phyloP scores from a whole-genome alignment of 2,329 filamentous ascomycete species.

The Verticillium nubilum region DNA sequence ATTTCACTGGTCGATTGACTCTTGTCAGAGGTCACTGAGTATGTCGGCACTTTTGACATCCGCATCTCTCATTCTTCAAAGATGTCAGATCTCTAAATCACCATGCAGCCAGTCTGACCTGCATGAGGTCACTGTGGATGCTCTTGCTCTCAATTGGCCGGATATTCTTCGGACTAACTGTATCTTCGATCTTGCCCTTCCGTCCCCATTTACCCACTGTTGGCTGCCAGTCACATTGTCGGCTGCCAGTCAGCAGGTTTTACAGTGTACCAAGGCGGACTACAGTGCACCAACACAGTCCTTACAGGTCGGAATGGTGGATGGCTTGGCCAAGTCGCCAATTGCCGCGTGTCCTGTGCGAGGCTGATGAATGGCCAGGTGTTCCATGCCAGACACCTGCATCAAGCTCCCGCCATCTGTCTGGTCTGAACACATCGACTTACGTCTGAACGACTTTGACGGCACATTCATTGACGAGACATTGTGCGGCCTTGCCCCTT shows the following conservation, averaged over 20 bases:
- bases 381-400: neutral
- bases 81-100: neutral
- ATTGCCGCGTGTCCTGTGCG: neutral
- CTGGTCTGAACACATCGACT: neutral
- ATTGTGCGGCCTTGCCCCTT: neutral
- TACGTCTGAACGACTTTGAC: neutral
- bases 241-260: neutral
- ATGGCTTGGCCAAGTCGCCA: neutral
- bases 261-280: neutral
- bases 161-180: neutral
- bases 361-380: constrained; percentile 5
- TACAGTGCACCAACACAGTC: neutral
- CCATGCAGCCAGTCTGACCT: neutral
- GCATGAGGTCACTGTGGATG: neutral
- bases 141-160: neutral
- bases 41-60: neutral
- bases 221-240: neutral
- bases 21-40: neutral
- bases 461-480: neutral
- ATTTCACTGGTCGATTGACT: neutral
- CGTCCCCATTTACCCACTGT: neutral
- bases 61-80: neutral
- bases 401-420: neutral
- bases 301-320: neutral
- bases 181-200: neutral